These are phyloP conservation scores for Spathaspora girioi DNA, from an alignment of 805 yeast species.

Conservation along the genomic window DNA sequence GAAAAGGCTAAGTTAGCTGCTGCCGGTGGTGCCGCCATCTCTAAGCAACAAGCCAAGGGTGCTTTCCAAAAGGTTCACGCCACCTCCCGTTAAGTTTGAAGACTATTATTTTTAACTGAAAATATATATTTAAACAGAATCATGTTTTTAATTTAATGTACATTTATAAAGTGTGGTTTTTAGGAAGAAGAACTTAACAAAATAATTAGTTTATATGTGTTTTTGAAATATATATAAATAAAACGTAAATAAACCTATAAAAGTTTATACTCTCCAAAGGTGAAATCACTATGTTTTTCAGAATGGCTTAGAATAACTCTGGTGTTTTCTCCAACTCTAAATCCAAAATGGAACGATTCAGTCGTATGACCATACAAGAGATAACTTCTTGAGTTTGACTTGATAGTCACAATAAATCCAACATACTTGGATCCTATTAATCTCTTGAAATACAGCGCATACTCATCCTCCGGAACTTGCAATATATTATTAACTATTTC, in stretches of 20 bases:
- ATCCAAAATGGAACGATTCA: constrained; percentile 33
- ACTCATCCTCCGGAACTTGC: constrained; percentile 11
- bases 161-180: constrained; percentile 2
- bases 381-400: not conserved
- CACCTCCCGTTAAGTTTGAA: constrained; percentile 77
- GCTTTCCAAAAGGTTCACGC: constrained; percentile 96
- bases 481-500: constrained; percentile 12
- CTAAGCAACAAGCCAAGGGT: constrained; percentile 97
- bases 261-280: constrained; percentile 22
- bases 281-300: constrained; percentile 13
- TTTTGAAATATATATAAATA: constrained; percentile 2
- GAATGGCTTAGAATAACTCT: constrained; percentile 24
- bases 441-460: constrained; percentile 15
- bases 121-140: not conserved
- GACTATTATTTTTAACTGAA: not conserved
- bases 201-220: constrained; percentile 5
- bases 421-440: constrained; percentile 21
- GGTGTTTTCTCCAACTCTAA: constrained; percentile 9
- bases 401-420: constrained; percentile 26
- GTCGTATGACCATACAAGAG: constrained; percentile 38
- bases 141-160: constrained; percentile 4
- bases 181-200: not conserved
- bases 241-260: not conserved
- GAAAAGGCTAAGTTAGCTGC: constrained; percentile 82
- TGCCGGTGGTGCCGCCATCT: constrained; percentile 60